Evolutionary conservation across 768 basidiomycete species (phyloP).

Genomic region (Pulveroboletus sp.): DNA sequence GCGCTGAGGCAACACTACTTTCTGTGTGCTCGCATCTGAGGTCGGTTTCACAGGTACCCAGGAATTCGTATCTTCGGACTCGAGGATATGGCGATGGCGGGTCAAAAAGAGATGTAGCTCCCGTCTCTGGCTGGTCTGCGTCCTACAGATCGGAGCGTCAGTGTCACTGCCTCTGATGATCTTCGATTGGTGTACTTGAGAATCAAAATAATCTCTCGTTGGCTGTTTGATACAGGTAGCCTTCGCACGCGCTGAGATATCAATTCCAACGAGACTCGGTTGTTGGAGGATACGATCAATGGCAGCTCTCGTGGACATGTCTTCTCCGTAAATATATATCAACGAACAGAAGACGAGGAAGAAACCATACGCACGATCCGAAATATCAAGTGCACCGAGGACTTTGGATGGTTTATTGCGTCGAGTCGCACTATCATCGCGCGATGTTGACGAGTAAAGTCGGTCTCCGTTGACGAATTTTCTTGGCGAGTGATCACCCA

Average conservation of each 20-base stretch:
- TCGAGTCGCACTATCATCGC: slow-evolving; percentile 2
- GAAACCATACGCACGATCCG: slow-evolving; percentile 24
- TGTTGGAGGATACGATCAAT: slow-evolving; percentile 26
- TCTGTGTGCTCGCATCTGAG: not conserved
- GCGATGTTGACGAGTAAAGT: not conserved
- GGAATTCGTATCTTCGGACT: not conserved
- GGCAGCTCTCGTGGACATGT: slow-evolving; percentile 28
- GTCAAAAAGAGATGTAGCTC: not conserved
- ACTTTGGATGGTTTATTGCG: slow-evolving; percentile 21
- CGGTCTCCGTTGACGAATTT: slow-evolving; percentile 1
- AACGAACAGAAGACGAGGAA: slow-evolving; percentile 1
- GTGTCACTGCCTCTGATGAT: not conserved
- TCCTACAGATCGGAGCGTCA: slow-evolving; percentile 12
- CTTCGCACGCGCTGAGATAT: not conserved
- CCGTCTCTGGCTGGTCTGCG: not conserved
- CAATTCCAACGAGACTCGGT: slow-evolving; percentile 24
- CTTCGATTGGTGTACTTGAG: slow-evolving; percentile 12
- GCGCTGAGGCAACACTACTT: not conserved
- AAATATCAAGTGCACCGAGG: slow-evolving; percentile 23
- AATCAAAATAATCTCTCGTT: not conserved
- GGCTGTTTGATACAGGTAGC: not conserved
- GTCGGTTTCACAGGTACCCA: not conserved
- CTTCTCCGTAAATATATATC: slow-evolving; percentile 12
- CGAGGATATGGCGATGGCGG: not conserved
- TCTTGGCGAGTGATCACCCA: not conserved